phyloP scores from a whole-genome alignment of 305 asterid species.

The Petunia hybrid region DNA sequence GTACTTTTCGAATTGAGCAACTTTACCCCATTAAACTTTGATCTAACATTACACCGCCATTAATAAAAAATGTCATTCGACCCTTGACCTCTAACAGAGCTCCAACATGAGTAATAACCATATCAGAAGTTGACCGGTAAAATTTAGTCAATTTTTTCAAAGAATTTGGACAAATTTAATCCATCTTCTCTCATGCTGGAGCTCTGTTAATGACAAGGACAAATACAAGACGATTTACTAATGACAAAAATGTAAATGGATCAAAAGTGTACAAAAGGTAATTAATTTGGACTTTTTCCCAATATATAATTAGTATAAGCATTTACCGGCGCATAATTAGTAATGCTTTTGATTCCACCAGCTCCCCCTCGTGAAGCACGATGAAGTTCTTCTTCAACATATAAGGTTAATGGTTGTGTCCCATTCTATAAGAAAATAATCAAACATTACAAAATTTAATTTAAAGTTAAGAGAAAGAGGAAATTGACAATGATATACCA shows the following conservation, averaged over 20 bases:
- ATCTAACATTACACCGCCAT: too few relatives aligned
- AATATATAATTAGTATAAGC: not conserved
- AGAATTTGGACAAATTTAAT: too few relatives aligned
- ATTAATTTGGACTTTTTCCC: not conserved
- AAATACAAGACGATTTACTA: too few relatives aligned
- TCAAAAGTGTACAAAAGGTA: not conserved
- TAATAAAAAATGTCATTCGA: too few relatives aligned
- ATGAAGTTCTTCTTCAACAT: conserved; percentile 66
- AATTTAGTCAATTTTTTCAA: too few relatives aligned
- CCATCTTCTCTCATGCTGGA: too few relatives aligned
- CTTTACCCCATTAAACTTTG: too few relatives aligned
- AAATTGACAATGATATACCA: not conserved
- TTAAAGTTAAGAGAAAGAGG: not conserved
- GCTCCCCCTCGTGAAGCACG: conserved; percentile 84
- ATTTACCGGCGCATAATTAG: conserved; percentile 85
- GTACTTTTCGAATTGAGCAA: too few relatives aligned
- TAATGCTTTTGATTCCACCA: conserved; percentile 83
- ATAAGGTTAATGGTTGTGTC: conserved; percentile 61
- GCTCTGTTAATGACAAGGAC: too few relatives aligned
- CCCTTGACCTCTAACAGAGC: too few relatives aligned
- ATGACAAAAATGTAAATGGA: not conserved
- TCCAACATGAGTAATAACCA: too few relatives aligned
- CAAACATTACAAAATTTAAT: not conserved
- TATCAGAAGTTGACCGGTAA: too few relatives aligned
- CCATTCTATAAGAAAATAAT: conserved; percentile 55